Conservation (phyloP, 495 filamentous ascomycete genomes). For the Penicillium mononematosum region DNA sequence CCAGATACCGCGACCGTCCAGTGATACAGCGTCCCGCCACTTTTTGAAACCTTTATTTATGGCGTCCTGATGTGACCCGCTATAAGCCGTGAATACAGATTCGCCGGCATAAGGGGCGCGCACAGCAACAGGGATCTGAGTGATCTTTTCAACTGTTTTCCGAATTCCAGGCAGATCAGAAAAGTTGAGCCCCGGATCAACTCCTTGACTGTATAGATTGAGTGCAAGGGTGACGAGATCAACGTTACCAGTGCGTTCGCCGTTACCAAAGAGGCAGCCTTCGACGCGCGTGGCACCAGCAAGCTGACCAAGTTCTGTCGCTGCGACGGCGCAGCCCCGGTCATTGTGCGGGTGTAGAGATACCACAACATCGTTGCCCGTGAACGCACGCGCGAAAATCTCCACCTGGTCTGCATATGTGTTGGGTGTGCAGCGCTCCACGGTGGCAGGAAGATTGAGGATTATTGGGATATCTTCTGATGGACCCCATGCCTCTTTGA, state of each 20-base stretch:
- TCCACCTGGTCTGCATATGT: slow-evolving; percentile 90
- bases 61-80: slow-evolving; percentile 84
- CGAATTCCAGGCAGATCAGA: slow-evolving; percentile 74
- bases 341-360: slow-evolving; percentile 86
- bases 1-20: slow-evolving; percentile 33
- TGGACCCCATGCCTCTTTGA: slow-evolving; percentile 82
- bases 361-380: slow-evolving; percentile 66
- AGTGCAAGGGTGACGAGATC: slow-evolving; percentile 86
- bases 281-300: slow-evolving; percentile 84
- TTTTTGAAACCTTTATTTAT: slow-evolving; percentile 84
- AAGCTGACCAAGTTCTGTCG: slow-evolving; percentile 83
- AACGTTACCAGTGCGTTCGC: slow-evolving; percentile 89
- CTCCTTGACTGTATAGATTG: slow-evolving; percentile 87
- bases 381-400: slow-evolving; percentile 63
- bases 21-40: neutral
- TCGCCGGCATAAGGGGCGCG: slow-evolving; percentile 81
- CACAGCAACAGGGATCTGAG: slow-evolving; percentile 80
- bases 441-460: slow-evolving; percentile 88
- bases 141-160: slow-evolving; percentile 74
- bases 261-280: slow-evolving; percentile 86
- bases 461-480: slow-evolving; percentile 73
- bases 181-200: slow-evolving; percentile 77
- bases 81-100: slow-evolving; percentile 81
- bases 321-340: slow-evolving; percentile 76
- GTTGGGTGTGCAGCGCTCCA: slow-evolving; percentile 85